These are phyloP conservation scores for Lactifluus subvellereus DNA, from an alignment of 768 basidiomycete species.

Conservation along the genomic window DNA sequence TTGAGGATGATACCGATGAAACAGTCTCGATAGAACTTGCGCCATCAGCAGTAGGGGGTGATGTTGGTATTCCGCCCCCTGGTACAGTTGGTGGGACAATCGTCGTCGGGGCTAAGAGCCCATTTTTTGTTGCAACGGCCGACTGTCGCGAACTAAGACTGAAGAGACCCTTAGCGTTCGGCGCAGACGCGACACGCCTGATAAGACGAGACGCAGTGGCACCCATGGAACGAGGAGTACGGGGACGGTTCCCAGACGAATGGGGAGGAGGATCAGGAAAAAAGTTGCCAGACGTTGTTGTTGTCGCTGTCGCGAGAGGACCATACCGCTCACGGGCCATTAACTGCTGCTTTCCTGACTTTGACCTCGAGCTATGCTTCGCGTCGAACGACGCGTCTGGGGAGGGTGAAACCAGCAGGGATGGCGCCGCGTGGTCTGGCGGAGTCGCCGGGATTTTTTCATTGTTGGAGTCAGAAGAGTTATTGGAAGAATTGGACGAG, in stretches of 20 bases:
- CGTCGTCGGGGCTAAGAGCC: slow-evolving; percentile 67
- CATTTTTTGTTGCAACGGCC: slow-evolving; percentile 59
- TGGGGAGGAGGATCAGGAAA: slow-evolving; percentile 34
- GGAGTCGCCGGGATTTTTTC: slow-evolving; percentile 26
- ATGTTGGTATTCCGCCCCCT: slow-evolving; percentile 46
- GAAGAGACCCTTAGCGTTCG: slow-evolving; percentile 92
- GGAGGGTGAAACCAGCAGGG: slow-evolving; percentile 26
- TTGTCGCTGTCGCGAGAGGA: slow-evolving; percentile 37
- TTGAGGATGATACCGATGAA: slow-evolving; percentile 70
- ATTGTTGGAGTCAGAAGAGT: slow-evolving; percentile 65
- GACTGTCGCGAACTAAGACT: slow-evolving; percentile 50
- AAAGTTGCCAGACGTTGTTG: slow-evolving; percentile 44
- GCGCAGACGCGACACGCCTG: slow-evolving; percentile 92
- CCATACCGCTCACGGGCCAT: slow-evolving; percentile 30
- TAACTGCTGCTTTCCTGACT: slow-evolving; percentile 31
- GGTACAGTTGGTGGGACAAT: slow-evolving; percentile 50
- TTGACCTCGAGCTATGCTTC: slow-evolving; percentile 26
- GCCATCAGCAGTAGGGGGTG: slow-evolving; percentile 35
- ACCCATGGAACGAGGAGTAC: slow-evolving; percentile 64
- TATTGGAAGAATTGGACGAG: slow-evolving; percentile 75
- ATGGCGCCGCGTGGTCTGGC: slow-evolving; percentile 21
- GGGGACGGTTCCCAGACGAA: slow-evolving; percentile 35
- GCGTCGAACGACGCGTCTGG: slow-evolving; percentile 20
- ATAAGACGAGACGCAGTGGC: slow-evolving; percentile 84
- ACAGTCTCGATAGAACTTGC: slow-evolving; percentile 71